Base-by-base conservation (phyloP, 441 rosid genomes). In the Corymbia citriodora region DNA sequence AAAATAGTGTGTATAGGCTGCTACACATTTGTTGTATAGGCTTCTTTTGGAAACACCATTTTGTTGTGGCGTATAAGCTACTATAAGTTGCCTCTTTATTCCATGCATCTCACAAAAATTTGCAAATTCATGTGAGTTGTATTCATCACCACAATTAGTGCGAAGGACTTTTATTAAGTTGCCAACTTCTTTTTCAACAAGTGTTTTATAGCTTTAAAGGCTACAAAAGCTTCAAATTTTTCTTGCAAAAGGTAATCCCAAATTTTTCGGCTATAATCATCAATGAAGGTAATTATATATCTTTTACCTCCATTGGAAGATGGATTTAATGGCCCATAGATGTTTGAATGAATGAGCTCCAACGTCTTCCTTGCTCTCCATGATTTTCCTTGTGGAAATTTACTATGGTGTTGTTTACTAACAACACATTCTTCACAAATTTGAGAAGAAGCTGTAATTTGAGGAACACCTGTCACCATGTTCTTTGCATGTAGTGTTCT, bases 401-500 rank as follows among this genome's bases (percentile, higher is more conserved):
- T 29, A 68, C 8, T 45, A 27, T 27, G 10, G 18, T 88, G 40
- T 72, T 90, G 72, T 55, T 90, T 87, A 45, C 89, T 48, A 53
- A 90, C 10, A 87, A 55, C 72, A 54, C 87, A 90, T 21, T 23
- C n/a, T 36, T 87, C 59, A 10, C 0, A 90, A 27, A 61, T n/a
- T 55, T 90, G 31, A 2, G 14, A 7, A 70, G n/a, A 7, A 70
- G n/a, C 2, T 16, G 5, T 9, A 55, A 90, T 90, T 36, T 54
- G n/a, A 72, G 89, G 89, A 68, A 87, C 70, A 55, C 87, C 36
- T 8, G 9, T 33, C 23, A 87, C 91, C 87, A 90, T 63, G 3
- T 13, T 27, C 23, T 29, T 90, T 55, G 65, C 29, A 36, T 68
- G 29, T 16, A 90, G 27, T 10, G 85, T 87, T 50, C n/a, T 53